Evolutionary conservation across 2,329 filamentous ascomycete genomes (phyloP).

Genomic region (Fusarium newnesense): DNA sequence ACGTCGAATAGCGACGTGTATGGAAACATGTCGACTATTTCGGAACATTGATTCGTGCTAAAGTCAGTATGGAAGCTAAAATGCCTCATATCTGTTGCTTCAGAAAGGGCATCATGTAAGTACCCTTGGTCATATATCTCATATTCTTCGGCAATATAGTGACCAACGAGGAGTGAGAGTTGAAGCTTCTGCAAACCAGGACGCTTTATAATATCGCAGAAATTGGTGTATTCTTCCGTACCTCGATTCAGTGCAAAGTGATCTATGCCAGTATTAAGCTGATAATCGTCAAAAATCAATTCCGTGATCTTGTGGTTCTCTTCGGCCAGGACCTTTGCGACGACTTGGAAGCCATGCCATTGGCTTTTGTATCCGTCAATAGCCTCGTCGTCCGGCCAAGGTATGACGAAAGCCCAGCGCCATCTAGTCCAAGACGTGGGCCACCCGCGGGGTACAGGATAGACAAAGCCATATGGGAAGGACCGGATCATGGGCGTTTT

Average conservation of each 20-base stretch:
- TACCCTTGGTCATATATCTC: background rate
- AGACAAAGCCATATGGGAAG: background rate
- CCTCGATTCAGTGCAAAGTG: background rate
- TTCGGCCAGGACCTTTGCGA: background rate
- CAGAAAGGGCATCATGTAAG: background rate
- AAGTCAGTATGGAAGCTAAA: background rate
- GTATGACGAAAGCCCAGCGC: too few relatives aligned
- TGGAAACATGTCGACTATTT: rapidly evolving
- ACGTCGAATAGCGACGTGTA: background rate
- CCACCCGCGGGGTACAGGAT: background rate
- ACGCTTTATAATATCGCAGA: background rate
- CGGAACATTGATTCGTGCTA: rapidly evolving
- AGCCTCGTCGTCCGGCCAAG: background rate
- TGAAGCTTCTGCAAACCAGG: background rate
- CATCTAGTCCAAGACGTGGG: background rate
- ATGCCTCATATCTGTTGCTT: background rate
- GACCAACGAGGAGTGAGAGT: background rate
- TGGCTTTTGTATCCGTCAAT: background rate
- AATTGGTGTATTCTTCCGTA: background rate
- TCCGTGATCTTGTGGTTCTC: background rate
- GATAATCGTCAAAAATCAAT: background rate
- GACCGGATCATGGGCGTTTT: background rate
- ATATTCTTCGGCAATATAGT: background rate
- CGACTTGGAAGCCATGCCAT: background rate
- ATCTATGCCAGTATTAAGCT: background rate